Base-by-base conservation (phyloP, 164 flowering plant species). In the Piper betle region DNA sequence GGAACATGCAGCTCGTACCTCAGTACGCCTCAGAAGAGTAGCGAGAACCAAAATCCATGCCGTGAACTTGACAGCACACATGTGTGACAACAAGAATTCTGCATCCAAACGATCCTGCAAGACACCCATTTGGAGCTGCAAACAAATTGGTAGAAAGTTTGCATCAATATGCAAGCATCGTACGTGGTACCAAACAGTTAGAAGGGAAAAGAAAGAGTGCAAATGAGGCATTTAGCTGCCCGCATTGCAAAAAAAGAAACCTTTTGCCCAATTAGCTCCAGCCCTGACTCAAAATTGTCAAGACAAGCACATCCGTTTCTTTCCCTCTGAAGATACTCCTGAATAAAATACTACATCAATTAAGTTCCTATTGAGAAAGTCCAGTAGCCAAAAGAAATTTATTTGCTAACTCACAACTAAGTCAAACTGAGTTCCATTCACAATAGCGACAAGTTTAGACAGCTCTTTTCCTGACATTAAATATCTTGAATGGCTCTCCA, bases 11-110 rank as follows among this genome's bases (percentile, higher is more conserved):
- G 46, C 53, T 59, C 20, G 67, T 77, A 90, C 99, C 96, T 94
- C 97, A 19, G 89, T 72, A 60, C 97, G 87, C 70, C 96, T 81
- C 70, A 91, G 69, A 63, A 94, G 91, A 19, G 99, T 94, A 13
- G 99, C 97, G 53, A 94, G 82, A 64, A 91, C 89, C 63, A 94
- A 97, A 55, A 94, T 91, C 99, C 99, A 94, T 73, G 91, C 99
- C 67, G 91, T 91, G 67, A 94, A 94, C 77, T 91, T 88, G 69
- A 91, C 96, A 59, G 96, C 82, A 71, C 99, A 94, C 97, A 94
- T 91, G 62, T 94, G 96, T 50, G 99, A 79, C 79, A 94, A 76
- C 39, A 94, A 91, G 60, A 94, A 94, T 59, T 94, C 99, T 39
- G 97, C 99, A 76, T 94, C 99, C 72, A 94, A 73, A 59, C 99